phyloP scores from a whole-genome alignment of 1,284 basidiomycete species.

The Pseudomicrostroma phylloplanum region DNA sequence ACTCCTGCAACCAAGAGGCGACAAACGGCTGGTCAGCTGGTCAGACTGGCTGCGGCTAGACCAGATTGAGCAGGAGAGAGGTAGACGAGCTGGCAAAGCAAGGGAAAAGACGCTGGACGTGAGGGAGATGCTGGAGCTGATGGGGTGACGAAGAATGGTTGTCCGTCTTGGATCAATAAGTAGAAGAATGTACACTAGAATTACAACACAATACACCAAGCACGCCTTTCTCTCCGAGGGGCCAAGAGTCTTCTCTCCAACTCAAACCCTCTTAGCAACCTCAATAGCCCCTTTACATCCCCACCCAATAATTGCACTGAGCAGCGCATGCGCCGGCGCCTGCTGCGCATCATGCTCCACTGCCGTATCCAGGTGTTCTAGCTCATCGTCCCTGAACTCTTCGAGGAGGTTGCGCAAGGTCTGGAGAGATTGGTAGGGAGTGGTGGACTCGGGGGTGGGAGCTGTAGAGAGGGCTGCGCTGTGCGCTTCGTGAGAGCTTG shows the following conservation, averaged over 20 bases:
- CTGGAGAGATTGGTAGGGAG: conserved; percentile 63
- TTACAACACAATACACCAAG: no score
- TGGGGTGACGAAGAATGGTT: not conserved
- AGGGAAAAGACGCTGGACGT: conserved; percentile 62
- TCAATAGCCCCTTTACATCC: conserved; percentile 87
- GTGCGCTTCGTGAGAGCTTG: no score
- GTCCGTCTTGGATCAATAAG: no score
- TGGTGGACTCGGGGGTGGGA: not conserved
- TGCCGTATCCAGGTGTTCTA: conserved; percentile 87
- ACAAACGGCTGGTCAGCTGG: conserved; percentile 58
- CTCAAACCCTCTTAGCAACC: conserved; percentile 70
- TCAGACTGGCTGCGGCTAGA: conserved; percentile 66
- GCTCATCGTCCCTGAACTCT: conserved; percentile 89
- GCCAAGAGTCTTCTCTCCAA: no score
- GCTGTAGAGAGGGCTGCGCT: not conserved
- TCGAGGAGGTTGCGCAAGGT: conserved; percentile 68
- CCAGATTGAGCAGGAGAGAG: conserved; percentile 62
- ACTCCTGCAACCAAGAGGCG: conserved; percentile 1
- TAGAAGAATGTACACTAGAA: no score
- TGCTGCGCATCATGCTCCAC: conserved; percentile 82
- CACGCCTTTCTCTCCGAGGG: no score
- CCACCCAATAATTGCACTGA: conserved; percentile 74
- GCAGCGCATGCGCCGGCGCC: conserved; percentile 81
- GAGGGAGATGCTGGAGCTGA: conserved; percentile 1
- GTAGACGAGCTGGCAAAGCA: conserved; percentile 62